Conservation (phyloP, 2,329 filamentous ascomycete genomes). For the Fusarium hainanense region DNA sequence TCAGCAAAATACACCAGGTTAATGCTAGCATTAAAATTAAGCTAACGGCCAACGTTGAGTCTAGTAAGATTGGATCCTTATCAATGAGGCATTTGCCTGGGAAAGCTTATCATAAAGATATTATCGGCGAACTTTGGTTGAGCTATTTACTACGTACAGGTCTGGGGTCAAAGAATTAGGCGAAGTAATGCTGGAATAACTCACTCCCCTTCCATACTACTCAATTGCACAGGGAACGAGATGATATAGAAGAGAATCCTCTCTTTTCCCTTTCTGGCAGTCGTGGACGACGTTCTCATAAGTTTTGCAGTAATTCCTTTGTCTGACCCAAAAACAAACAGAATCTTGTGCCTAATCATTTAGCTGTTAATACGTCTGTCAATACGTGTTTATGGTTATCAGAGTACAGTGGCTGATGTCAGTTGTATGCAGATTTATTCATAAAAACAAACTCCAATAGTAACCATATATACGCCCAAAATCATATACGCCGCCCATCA, state of each 20-base stretch:
- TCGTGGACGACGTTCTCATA: background rate
- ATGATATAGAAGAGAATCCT: background rate
- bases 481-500: slow-evolving; percentile 7
- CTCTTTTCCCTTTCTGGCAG: background rate
- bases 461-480: background rate
- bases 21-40: slow-evolving; percentile 4
- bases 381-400: too few relatives aligned
- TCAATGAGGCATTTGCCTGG: background rate
- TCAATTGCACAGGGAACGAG: background rate
- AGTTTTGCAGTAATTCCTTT: accelerated
- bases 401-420: too few relatives aligned
- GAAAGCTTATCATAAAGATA: background rate
- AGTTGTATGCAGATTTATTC: background rate
- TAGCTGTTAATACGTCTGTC: too few relatives aligned
- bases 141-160: background rate
- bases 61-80: background rate
- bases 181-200: background rate
- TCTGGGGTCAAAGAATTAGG: background rate
- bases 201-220: background rate
- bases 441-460: background rate
- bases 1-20: background rate
- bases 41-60: background rate
- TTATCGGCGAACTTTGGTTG: slow-evolving; percentile 4
- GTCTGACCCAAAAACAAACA: background rate
- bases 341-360: background rate